These are phyloP conservation scores for Chlamydomonas sp. DNA, from an alignment of 139 green algal genomes.

Conservation along the genomic window DNA sequence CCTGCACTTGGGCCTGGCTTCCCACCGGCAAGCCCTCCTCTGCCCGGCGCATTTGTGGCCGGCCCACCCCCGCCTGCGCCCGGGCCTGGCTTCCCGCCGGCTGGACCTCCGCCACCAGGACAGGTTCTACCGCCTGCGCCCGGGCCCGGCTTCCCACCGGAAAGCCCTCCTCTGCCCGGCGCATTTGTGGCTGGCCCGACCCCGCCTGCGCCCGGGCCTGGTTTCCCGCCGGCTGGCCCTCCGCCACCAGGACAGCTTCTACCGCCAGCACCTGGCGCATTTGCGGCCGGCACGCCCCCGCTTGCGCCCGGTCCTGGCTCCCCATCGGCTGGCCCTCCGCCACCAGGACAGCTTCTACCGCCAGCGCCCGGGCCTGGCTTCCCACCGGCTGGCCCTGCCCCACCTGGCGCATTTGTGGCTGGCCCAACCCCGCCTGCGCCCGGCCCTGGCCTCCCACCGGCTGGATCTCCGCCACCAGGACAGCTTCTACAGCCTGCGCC, in stretches of 20 bases:
- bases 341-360: not conserved
- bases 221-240: not conserved
- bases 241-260: not conserved
- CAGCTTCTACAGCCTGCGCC: not conserved
- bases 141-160: not conserved
- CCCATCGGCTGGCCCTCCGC: not conserved
- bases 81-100: not conserved
- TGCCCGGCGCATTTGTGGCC: not conserved
- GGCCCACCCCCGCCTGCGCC: too few species aligned
- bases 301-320: not conserved
- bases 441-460: not conserved
- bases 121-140: not conserved
- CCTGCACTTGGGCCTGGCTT: not conserved
- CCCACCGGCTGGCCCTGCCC: not conserved
- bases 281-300: not conserved
- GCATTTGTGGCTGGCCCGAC: too few species aligned
- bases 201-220: too few species aligned
- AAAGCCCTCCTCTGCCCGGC: not conserved
- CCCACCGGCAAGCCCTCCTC: not conserved
- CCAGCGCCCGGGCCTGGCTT: not conserved
- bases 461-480: not conserved
- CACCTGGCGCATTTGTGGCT: not conserved
- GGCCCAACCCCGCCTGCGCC: too few species aligned
- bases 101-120: not conserved
- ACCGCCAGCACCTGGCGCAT: too few species aligned